Base-by-base conservation (phyloP, 495 filamentous ascomycete genomes). In the Podospora didyma region DNA sequence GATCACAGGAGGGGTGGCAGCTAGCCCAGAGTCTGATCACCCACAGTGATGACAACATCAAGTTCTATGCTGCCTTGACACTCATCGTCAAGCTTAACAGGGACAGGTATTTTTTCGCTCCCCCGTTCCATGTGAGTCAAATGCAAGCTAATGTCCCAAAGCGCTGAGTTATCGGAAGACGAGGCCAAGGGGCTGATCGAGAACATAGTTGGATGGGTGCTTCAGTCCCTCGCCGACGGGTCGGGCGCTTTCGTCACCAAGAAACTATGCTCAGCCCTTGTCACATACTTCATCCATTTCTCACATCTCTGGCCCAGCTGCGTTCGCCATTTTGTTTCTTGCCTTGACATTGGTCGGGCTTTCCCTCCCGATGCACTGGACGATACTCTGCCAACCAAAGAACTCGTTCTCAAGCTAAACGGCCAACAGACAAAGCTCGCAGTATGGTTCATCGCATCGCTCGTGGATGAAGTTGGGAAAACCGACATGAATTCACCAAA, bases 41-140 rank as follows among this genome's bases (percentile, higher is more conserved):
- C 28, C 83, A 79, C 57, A 73, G 79, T 2, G 82, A 85, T 61
- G 79, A 86, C 26, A 83, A 91, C 49, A 83, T 92, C 63, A 84
- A 88, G 41, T 98, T 97, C 75, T 96, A 92, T 68, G 94, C 89
- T n/a, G 94, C 93, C 28, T 78, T 96, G 57, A 97, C 92, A 0
- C 90, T 96, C 63, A 94, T 87, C 16, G 86, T 97, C 47, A 97
- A 97, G 73, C 77, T 97, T 49, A 96, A 97, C 61, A 80, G 82
- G 34, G 88, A 93, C 66, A 89, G 82, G 89, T 89, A 73, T 49
- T 72, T 62, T n/a, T 24, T 2, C 50, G 7, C n/a, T n/a, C 41
- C 7, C 20, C 11, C 34, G 17, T 24, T 17, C 47, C 24, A 24
- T 45, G 21, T 34, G 47, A 44, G 57, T 39, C 16, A 21, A 41